Base-by-base conservation (phyloP, 768 basidiomycete genomes). In the Kwoniella dendrophila region DNA sequence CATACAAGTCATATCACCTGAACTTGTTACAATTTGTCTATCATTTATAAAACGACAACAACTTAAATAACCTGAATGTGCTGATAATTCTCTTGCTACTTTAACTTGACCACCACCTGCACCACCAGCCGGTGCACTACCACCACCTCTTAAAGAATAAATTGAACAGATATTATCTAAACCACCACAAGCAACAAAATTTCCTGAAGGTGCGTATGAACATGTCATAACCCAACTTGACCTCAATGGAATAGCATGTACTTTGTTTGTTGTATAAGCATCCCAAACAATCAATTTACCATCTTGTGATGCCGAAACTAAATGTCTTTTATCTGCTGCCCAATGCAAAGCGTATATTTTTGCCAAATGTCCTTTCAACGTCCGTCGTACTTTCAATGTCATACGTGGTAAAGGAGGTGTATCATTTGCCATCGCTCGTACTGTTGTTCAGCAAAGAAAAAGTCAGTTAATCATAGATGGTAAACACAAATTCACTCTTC, bases 311-410 rank as follows among this genome's bases (percentile, higher is more conserved):
- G 95, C 95, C 16, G 96, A 98, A 34, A 99, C 95, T 63, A 99
- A 86, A 83, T 99, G 95, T 73, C 96, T 85, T 75, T 92, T 86
- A 83, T 99, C 95, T 54, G 90, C 87, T 33, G 95, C 90, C 96
- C 96, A 99, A 80, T 99, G 96, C 90, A 99, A 96, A 49, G 95
- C 95, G 80, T 99, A 99, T 76, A 99, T 98, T 84, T 99, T 99
- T 64, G 95, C 95, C 54, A 99, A 87, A 81, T 99, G 95, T 27
- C 95, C 95, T 76, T 93, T 88, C 71, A 99, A 87, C 66, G 92
- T 90, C 70, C 95, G 89, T 60, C 96, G 86, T 55, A 92, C 90
- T 72, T 92, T 90, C 90, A 99, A 94, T 38, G 95, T 88, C 75
- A 99, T 92, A 63, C 95, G 90, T 43, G 95, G 95, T 53, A 99